Evolutionary conservation across 176 grass and related monocot genomes (phyloP), one percentile per base, ranked within the genome.

Genomic region (Oryza brachyantha): DNA sequence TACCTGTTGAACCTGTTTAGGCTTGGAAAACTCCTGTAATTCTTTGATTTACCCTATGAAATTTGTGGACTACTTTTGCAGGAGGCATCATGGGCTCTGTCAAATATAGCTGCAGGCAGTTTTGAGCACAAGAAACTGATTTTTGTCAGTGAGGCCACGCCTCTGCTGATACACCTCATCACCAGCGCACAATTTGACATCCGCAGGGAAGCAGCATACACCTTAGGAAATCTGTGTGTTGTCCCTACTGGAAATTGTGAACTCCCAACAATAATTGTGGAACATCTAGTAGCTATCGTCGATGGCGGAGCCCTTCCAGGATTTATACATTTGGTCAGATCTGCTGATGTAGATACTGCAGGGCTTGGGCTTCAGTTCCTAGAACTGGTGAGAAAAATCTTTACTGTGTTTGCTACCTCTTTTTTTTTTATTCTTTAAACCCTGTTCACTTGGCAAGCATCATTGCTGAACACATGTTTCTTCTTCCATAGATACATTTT

Each of bases 61-160:
- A 13, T 57, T 48, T 71, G 35, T 61, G n/a, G 59, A 79, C 10
- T 85, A 29, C 21, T 85, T 58, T 39, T 86, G 42, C 76, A 95
- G 92, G 96, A 95, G 78, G 88, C 96, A 50, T 81, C 93, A 63
- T 99, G 96, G 96, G 92, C 87, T 26, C 79, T 99, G 80, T 94
- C 92, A 54, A 99, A 99, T 80, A 87, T 95, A 89, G 90, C 92
- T 45, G 90, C 85, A 27, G 96, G 92, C 65, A 92, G 87, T 73
- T 70, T 87, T 9, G 88, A 95, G 72, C 96, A 95, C 72, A 99
- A 99, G 78, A 84, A 81, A 52, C 66, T 99, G 68, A 95, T 99
- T 58, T 93, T 89, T 50, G 69, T 67, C 6, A 99, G 96, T 40
- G 90, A 93, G 78, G 92, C 78, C 0, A 88, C 70, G 10, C 84